Percentiles rank a stretch among this genome's conserved stretches.
phyloP scores from a whole-genome alignment of 1,284 basidiomycete species.

The Irpex lacteus region DNA sequence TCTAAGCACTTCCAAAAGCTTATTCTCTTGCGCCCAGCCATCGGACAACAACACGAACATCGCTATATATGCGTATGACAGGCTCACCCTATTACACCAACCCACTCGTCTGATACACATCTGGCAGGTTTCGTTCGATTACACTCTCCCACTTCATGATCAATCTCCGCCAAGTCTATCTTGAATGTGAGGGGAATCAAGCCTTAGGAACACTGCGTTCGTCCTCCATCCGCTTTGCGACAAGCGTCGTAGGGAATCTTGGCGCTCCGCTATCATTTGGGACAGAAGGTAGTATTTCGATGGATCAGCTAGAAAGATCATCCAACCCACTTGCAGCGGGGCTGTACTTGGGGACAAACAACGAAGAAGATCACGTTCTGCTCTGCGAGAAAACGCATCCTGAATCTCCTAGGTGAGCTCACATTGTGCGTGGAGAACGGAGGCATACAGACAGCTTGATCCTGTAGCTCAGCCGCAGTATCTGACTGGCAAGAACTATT shows the following conservation, averaged over 20 bases:
- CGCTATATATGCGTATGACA: too few relatives aligned
- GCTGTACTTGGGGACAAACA: not conserved
- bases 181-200: not conserved
- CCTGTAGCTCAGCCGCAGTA: not conserved
- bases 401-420: not conserved
- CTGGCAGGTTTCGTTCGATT: constrained; percentile 1
- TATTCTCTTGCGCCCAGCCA: too few relatives aligned
- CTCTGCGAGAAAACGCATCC: not conserved
- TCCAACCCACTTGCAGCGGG: not conserved
- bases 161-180: not conserved
- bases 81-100: too few relatives aligned
- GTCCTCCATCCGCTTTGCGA: not conserved
- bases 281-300: not conserved
- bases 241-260: not conserved
- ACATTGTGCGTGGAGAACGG: not conserved
- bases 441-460: not conserved
- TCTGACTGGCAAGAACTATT: not conserved
- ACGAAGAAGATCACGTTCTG: not conserved
- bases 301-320: not conserved
- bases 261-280: not conserved
- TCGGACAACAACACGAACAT: too few relatives aligned
- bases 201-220: not conserved
- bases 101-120: too few relatives aligned
- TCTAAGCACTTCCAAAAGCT: too few relatives aligned
- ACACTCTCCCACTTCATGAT: not conserved